Base-by-base conservation (phyloP, 495 filamentous ascomycete genomes). In the Lophium mytilinum region DNA sequence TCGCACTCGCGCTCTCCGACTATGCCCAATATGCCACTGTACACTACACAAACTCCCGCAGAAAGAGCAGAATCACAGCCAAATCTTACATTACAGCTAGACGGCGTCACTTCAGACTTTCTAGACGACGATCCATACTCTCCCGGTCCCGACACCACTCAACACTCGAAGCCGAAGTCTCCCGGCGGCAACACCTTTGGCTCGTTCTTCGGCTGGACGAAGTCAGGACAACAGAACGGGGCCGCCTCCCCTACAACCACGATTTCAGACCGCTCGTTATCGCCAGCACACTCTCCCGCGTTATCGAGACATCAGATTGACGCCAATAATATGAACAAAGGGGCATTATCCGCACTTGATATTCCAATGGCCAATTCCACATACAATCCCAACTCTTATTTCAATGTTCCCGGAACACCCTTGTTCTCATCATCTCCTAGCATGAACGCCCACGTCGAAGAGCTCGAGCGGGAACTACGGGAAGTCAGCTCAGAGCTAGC, bases 401-500 rank as follows among this genome's bases (percentile, higher is more conserved):
- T 72, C 40, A 69, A 69, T 35, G 61, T 70, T n/a, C 68, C 68
- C 9, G 70, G 69, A 1, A 70, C 70, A 7, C 71, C 71, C 21
- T 53, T 71, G 30, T 52, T 72, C 7, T 61, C 68, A n/a, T 64
- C 64, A 69, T 73, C 63, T 48, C 74, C 73, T 24, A 74, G 76
- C 5, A 68, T 70, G 53, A 74, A 74, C 61, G 75, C 70, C 21
- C 66, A 72, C 45, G 68, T 86, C 70, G 78, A 86, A 65, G 91
- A 94, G 64, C 81, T 98, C 75, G 91, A 96, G 75, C 87, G 89
- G 63, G 93, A 98, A 75, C 72, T 98, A 69, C 86, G 88, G 59
- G 86, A 90, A 68, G 91, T 98, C 67, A 93, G 89, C 71, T 81
- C 86, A 54, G 94, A 98, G 72, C 73, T 97, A 66, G 94, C 93